These are phyloP conservation scores for Beauveria pseudobassiana DNA, from an alignment of 2,329 filamentous ascomycete genomes.

Conservation along the genomic window DNA sequence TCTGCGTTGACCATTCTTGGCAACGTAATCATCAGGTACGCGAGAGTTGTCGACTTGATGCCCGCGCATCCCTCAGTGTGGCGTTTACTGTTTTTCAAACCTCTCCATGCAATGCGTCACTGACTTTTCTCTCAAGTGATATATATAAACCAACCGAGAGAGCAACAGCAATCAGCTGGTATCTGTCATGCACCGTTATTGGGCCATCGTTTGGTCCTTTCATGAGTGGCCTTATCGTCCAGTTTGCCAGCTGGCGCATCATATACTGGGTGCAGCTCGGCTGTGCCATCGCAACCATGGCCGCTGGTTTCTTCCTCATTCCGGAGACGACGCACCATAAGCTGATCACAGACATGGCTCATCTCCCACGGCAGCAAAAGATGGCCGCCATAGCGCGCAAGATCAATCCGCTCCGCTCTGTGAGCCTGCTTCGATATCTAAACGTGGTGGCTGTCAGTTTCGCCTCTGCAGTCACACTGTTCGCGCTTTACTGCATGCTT, in stretches of 20 bases:
- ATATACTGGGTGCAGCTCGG: slow-evolving; percentile 74
- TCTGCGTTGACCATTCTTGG: slow-evolving; percentile 69
- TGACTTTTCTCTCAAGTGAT: slow-evolving; percentile 32
- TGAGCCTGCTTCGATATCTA: slow-evolving; percentile 58
- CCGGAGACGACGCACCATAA: slow-evolving; percentile 66
- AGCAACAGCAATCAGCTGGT: slow-evolving; percentile 67
- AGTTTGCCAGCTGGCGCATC: slow-evolving; percentile 62
- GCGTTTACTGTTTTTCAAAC: not conserved
- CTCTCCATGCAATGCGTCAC: not conserved
- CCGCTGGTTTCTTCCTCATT: slow-evolving; percentile 58
- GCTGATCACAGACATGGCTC: slow-evolving; percentile 53
- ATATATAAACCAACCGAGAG: slow-evolving; percentile 60
- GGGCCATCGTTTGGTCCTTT: slow-evolving; percentile 66
- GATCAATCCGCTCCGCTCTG: slow-evolving; percentile 58
- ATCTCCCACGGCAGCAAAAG: slow-evolving; percentile 42
- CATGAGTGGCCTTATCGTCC: slow-evolving; percentile 69
- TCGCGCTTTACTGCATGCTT: slow-evolving; percentile 60
- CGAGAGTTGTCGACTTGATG: slow-evolving; percentile 17
- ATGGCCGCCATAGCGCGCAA: slow-evolving; percentile 49
- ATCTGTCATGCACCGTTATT: slow-evolving; percentile 62
- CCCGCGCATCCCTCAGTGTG: not conserved
- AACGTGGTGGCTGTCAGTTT: slow-evolving; percentile 56
- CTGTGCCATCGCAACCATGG: slow-evolving; percentile 50
- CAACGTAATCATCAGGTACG: slow-evolving; percentile 55
- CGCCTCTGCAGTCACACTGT: slow-evolving; percentile 57